A percentile compares a stretch with the other conserved stretches of the same genome.
Conservation (phyloP, 192 early-diverging fungal genomes). For the Backusella westeae region DNA sequence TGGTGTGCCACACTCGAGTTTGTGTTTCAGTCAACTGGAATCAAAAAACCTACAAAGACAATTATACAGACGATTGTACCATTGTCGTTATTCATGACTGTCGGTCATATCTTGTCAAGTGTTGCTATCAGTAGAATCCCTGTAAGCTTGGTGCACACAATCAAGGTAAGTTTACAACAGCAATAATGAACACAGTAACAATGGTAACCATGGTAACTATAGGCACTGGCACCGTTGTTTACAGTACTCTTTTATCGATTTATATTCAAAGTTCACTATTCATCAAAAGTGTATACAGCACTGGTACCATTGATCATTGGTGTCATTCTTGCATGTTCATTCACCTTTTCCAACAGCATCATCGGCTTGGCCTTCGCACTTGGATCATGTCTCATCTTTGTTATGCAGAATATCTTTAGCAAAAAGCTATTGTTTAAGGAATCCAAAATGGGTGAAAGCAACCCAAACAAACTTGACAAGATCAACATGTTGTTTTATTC, state of each 20-base stretch:
- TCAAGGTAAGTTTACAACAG: conserved; percentile 62
- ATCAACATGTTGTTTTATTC: conserved; percentile 87
- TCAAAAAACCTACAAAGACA: conserved; percentile 49
- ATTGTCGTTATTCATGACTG: conserved; percentile 75
- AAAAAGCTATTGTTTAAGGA: conserved; percentile 71
- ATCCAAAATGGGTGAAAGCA: conserved; percentile 28
- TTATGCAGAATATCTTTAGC: conserved; percentile 83
- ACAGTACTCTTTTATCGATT: conserved; percentile 79
- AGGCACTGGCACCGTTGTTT: conserved; percentile 84
- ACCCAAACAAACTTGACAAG: conserved; percentile 76
- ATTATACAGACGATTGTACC: conserved; percentile 67
- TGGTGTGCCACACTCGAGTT: conserved; percentile 51
- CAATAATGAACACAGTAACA: neutral
- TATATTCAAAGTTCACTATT: conserved; percentile 66
- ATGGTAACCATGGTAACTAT: neutral
- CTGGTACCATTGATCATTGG: conserved; percentile 78
- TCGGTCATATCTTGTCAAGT: conserved; percentile 79
- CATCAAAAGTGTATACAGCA: conserved; percentile 68
- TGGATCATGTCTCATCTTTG: conserved; percentile 76
- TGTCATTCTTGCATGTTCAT: conserved; percentile 86
- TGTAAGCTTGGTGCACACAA: conserved; percentile 84
- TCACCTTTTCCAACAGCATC: conserved; percentile 62
- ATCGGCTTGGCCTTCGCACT: conserved; percentile 76
- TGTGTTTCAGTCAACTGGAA: conserved; percentile 44
- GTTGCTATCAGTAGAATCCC: conserved; percentile 72